Conservation (phyloP, 352 stramenopile species). For the Phytophthora constricta region DNA sequence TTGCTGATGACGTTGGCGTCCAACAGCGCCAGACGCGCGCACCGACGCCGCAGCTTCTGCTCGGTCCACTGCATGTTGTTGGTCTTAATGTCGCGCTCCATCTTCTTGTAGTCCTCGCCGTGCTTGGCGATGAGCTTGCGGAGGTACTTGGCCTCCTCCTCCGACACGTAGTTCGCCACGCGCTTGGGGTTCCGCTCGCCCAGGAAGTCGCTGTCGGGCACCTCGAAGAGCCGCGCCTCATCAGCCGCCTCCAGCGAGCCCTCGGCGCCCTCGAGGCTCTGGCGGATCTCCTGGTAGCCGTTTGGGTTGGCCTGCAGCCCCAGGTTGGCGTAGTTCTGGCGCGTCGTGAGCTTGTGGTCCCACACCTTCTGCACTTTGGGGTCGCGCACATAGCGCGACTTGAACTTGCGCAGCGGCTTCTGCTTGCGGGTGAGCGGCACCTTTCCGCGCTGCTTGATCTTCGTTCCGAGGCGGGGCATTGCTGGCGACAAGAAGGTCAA, state of each 20-base stretch:
- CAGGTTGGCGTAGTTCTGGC: conserved; percentile 83
- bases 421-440: conserved; percentile 68
- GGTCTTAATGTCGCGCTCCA: conserved; percentile 83
- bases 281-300: conserved; percentile 51
- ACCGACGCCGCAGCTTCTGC: conserved; percentile 73
- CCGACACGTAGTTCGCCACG: conserved; percentile 79
- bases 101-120: conserved; percentile 75
- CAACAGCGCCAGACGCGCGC: conserved; percentile 72
- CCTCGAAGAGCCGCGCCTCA: conserved; percentile 65
- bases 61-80: conserved; percentile 89
- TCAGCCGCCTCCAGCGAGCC: conserved; percentile 56
- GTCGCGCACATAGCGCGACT: conserved; percentile 77
- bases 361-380: conserved; percentile 73
- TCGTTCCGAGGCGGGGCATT: conserved; percentile 56
- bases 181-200: conserved; percentile 76
- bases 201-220: conserved; percentile 83
- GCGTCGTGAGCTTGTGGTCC: conserved; percentile 81
- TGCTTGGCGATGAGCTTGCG: conserved; percentile 75
- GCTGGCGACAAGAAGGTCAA: no score
- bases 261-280: conserved; percentile 56
- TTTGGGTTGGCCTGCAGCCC: conserved; percentile 76
- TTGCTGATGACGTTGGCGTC: conserved; percentile 77
- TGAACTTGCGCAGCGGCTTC: conserved; percentile 80
- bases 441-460: conserved; percentile 75
- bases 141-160: conserved; percentile 81